phyloP scores from a whole-genome alignment of 1,284 basidiomycete species.

The Trichosporon coremiiforme region DNA sequence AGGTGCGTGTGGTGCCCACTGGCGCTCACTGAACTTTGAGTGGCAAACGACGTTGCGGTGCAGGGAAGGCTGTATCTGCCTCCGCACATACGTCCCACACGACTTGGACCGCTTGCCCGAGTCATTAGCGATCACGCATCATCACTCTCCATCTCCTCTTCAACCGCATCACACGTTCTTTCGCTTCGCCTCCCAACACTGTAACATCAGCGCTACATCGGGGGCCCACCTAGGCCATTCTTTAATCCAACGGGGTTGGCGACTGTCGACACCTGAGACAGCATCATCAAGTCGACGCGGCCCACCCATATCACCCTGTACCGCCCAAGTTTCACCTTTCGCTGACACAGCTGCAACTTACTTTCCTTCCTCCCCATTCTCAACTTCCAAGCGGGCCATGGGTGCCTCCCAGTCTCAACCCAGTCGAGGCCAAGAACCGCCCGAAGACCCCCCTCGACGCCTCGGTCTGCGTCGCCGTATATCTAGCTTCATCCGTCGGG shows the following conservation, averaged over 20 bases:
- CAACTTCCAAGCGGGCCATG: slow-evolving; percentile 25
- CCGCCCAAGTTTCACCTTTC: not conserved
- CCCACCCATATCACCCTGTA: slow-evolving; percentile 2
- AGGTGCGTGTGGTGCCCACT: not conserved
- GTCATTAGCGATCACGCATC: slow-evolving; percentile 12
- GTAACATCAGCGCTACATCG: slow-evolving; percentile 12
- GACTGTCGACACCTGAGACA: slow-evolving; percentile 9
- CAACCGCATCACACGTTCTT: not conserved
- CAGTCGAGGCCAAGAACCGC: slow-evolving; percentile 24
- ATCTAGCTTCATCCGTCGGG: slow-evolving; percentile 22
- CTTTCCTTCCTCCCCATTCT: not conserved
- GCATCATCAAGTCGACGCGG: not conserved
- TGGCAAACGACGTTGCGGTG: slow-evolving; percentile 17
- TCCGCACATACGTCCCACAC: slow-evolving; percentile 18
- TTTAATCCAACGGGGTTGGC: not conserved
- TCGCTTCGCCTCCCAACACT: not conserved
- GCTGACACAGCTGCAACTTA: not conserved
- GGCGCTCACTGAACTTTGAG: not conserved
- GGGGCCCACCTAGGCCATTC: slow-evolving; percentile 2
- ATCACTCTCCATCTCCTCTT: slow-evolving; percentile 9
- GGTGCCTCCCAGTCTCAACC: slow-evolving; percentile 41
- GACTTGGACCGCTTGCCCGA: not conserved
- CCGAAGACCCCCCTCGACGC: slow-evolving; percentile 19
- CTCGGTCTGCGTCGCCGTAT: slow-evolving; percentile 16
- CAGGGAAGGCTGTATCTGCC: slow-evolving; percentile 17